Base-by-base conservation (phyloP, 768 basidiomycete genomes). In the Pleurotus ostreatus region DNA sequence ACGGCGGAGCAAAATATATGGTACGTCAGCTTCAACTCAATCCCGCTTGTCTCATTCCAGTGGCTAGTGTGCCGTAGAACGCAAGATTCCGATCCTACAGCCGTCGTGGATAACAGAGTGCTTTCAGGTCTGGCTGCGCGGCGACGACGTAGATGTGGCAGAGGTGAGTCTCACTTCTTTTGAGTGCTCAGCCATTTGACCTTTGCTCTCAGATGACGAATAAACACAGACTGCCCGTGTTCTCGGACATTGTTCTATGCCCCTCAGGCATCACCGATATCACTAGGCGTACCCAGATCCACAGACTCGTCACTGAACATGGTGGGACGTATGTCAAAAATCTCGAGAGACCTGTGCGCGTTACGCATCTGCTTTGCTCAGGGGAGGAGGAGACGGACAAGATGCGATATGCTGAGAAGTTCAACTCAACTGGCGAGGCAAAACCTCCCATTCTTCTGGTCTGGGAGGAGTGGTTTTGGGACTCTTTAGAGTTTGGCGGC, bases 381-480 rank as follows among this genome's bases (percentile, higher is more conserved):
- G 81, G 85, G 43, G 78, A 84, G 58, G 77, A 78, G 46, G 77
- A 86, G 67, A 79, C 85, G 9, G 83, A 89, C 48, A 94, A 93
- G 73, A 86, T 94, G 78, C 77, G 73, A 4, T 90, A 88, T 62
- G 91, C 91, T 0, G 78, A 84, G 56, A 88, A 86, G 64, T 88
- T 89, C 63, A 89, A 88, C 65, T 67, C 74, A 15, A 74, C 77
- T 18, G 81, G 84, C 34, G 90, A 92, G 67, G 87, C 86, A 4
- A 77, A 81, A 44, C 51, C 51, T 7, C 34, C 34, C 20, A 93
- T 94, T 30, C 76, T 81, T 49, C 73, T 95, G 2, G 83, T 97
- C 1, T 96, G 94, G 89, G 93, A 95, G 64, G 94, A 96, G 59
- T 98, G 95, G 95, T 89, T 97, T 56, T 95, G 92, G 92, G 94